These are phyloP conservation scores for Starmerella bombi DNA, from an alignment of 805 yeast species.

Conservation along the genomic window DNA sequence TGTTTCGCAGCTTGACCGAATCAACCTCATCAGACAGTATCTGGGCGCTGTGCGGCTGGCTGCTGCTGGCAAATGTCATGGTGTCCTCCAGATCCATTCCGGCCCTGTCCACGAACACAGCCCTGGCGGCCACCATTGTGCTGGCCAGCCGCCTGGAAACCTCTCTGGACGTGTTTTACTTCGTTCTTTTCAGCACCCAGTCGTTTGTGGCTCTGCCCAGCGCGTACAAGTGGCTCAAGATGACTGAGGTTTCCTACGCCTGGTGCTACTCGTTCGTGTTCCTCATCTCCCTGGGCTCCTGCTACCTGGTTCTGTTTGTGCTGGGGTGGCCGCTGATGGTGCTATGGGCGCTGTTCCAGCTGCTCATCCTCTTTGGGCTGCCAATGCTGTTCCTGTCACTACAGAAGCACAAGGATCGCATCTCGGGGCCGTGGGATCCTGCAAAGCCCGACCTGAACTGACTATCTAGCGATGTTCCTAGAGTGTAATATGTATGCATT, in stretches of 20 bases:
- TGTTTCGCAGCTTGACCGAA: slow-evolving; percentile 71
- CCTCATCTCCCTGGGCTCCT: slow-evolving; percentile 16
- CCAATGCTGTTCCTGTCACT: slow-evolving; percentile 60
- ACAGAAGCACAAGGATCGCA: slow-evolving; percentile 67
- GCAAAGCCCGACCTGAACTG: slow-evolving; percentile 53
- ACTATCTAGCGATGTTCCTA: neutral
- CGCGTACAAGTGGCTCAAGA: slow-evolving; percentile 47
- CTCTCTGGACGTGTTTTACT: slow-evolving; percentile 68
- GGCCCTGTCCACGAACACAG: slow-evolving; percentile 64
- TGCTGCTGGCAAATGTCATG: slow-evolving; percentile 54
- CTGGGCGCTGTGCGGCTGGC: slow-evolving; percentile 80
- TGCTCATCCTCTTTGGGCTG: slow-evolving; percentile 39
- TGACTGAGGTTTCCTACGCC: slow-evolving; percentile 21
- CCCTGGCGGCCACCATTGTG: slow-evolving; percentile 76
- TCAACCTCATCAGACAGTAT: slow-evolving; percentile 89
- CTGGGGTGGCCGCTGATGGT: slow-evolving; percentile 32
- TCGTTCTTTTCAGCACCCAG: slow-evolving; percentile 60
- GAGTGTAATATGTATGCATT: neutral
- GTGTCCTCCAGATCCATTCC: slow-evolving; percentile 54
- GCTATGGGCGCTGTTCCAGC: slow-evolving; percentile 40
- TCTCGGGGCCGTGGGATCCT: slow-evolving; percentile 89
- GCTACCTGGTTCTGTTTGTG: slow-evolving; percentile 10
- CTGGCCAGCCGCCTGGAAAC: slow-evolving; percentile 74
- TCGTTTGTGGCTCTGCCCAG: slow-evolving; percentile 60
- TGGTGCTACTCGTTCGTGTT: slow-evolving; percentile 24